Evolutionary conservation across 2,329 filamentous ascomycete genomes (phyloP).

Genomic region (Ceratocystis lukuohia): DNA sequence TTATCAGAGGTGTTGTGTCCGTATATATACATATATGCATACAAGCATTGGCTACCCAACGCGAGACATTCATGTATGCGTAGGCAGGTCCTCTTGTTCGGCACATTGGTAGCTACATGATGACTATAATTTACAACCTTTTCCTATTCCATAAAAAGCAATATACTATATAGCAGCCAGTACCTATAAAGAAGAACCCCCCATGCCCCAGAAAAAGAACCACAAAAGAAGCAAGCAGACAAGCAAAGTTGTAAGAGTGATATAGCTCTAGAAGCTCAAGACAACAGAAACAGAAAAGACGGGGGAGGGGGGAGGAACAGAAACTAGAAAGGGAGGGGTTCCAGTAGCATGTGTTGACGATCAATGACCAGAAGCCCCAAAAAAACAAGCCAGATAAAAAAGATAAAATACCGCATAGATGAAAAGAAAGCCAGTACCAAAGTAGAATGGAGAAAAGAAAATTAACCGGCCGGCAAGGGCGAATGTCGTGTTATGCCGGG

Average conservation of each 20-base stretch:
- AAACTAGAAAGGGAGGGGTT: not conserved
- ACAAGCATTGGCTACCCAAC: not conserved
- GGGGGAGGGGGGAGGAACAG: not conserved
- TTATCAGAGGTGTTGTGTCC: not conserved
- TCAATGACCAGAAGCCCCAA: not conserved
- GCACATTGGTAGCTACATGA: not conserved
- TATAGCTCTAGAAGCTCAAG: not conserved
- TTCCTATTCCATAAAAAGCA: constrained; percentile 3
- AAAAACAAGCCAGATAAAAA: constrained; percentile 9
- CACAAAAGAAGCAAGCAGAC: not conserved
- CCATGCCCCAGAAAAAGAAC: not conserved
- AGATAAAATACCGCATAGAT: constrained; percentile 15
- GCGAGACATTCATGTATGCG: not conserved
- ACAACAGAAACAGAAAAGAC: not conserved
- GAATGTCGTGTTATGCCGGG: not conserved
- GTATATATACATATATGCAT: not conserved
- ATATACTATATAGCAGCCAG: not conserved
- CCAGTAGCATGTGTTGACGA: not conserved
- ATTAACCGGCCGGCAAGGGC: not conserved
- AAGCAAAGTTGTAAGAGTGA: not conserved
- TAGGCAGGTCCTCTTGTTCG: too few species aligned
- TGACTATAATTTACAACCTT: not conserved
- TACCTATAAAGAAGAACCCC: not conserved
- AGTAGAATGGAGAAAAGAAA: not conserved
- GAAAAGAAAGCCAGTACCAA: constrained; percentile 11